Base-by-base conservation (phyloP, 75 land plant species). In the Gnetum montanum region DNA sequence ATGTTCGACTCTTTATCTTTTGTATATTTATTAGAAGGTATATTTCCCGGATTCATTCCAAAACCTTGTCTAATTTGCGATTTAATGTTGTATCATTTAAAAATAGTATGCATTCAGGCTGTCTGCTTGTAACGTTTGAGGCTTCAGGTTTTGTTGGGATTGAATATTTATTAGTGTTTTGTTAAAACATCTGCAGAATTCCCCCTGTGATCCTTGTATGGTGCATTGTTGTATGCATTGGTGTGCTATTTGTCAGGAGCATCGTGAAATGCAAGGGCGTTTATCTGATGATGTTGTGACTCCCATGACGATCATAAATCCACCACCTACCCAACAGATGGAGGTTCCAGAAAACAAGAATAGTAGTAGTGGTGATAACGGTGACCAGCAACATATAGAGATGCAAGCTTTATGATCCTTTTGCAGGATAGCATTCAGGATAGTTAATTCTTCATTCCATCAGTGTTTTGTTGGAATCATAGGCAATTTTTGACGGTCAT, bases 141-240 rank as follows among this genome's bases (percentile, higher is more conserved):
- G n/a, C n/a, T n/a, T n/a, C n/a, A n/a, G n/a, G n/a, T n/a, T n/a
- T n/a, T n/a, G 55, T 4, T 3, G 34, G 43, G 13, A 41, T 18
- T 15, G 43, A 41, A n/a, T 53, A 20, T 33, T 53, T n/a, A n/a
- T 31, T 53, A 36, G 34, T 18, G 34, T 53, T 11, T 53, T 53
- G 19, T 12, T 33, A 33, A 19, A 34, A 22, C 22, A 31, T 31
- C 25, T 73, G 82, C 76, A 91, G 97, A 68, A 87, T 58, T 77
- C 93, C 1, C 97, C 97, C 6, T 91, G 97, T 62, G 97, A 91
- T 57, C 93, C 97, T 25, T 91, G 97, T 62, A 16, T 81, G 54
- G 93, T 84, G 34, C 94, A 91, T 57, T 91, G 97, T 63, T 87
- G 88, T 66, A 65, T 91, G 88, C 97, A 91, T 53, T 91, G 88